Percentiles rank a stretch among this genome's conserved stretches.
Evolutionary conservation across 805 yeast species (phyloP).

Genomic region (Vanderwaltozyma polyspora): DNA sequence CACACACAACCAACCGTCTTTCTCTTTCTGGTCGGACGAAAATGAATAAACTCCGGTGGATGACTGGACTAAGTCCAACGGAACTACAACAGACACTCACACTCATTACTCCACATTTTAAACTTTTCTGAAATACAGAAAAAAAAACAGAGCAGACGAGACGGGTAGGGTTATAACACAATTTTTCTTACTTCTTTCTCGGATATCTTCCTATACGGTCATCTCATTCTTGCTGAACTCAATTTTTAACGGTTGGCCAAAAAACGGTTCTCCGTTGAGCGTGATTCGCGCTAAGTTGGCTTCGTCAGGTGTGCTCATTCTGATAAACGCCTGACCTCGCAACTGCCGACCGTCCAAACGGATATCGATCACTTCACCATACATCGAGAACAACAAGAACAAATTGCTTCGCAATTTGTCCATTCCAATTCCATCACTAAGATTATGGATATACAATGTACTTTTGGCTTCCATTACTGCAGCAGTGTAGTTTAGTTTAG

Average conservation of each 20-base stretch:
- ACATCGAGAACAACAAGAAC: slow-evolving; percentile 47
- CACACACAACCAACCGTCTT: too few species aligned
- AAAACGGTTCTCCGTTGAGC: slow-evolving; percentile 37
- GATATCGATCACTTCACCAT: slow-evolving; percentile 54
- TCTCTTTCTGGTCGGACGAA: too few species aligned
- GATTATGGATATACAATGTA: slow-evolving; percentile 49
- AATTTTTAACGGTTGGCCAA: slow-evolving; percentile 40
- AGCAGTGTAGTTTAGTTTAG: too few species aligned
- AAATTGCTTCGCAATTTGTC: slow-evolving; percentile 39
- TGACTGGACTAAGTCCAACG: too few species aligned
- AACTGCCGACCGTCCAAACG: slow-evolving; percentile 33
- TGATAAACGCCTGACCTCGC: slow-evolving; percentile 61
- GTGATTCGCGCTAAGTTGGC: slow-evolving; percentile 42
- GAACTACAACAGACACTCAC: too few species aligned
- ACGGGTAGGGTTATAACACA: too few species aligned
- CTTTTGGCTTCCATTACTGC: slow-evolving; percentile 22
- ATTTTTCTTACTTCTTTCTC: too few species aligned
- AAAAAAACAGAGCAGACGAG: too few species aligned
- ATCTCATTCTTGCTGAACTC: slow-evolving; percentile 29
- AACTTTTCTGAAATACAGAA: too few species aligned
- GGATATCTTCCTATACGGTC: too few species aligned
- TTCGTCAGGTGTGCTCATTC: slow-evolving; percentile 36
- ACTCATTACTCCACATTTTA: too few species aligned
- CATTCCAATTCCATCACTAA: slow-evolving; percentile 24
- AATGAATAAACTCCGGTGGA: too few species aligned